Conservation (phyloP, 2,329 filamentous ascomycete genomes). For the Penicillium corylophilum region DNA sequence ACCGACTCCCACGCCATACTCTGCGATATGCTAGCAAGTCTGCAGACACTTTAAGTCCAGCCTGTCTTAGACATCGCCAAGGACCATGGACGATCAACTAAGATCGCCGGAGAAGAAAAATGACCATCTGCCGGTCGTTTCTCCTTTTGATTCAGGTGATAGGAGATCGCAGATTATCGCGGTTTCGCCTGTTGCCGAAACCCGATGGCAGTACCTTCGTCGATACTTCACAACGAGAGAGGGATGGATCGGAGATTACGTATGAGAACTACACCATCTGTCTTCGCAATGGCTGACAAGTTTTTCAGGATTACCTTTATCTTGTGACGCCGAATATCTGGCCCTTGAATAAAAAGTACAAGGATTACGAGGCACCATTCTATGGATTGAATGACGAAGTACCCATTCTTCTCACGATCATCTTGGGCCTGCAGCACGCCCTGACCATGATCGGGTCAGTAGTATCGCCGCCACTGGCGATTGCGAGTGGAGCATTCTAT, state of each 20-base stretch:
- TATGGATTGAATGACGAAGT: constrained; percentile 80
- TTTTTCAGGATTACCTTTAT: constrained; percentile 51
- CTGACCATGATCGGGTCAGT: constrained; percentile 73
- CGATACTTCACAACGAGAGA: constrained; percentile 32
- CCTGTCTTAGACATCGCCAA: not conserved
- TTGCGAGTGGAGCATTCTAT: constrained; percentile 63
- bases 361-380: constrained; percentile 65
- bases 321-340: constrained; percentile 56
- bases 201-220: constrained; percentile 22
- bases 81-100: constrained; percentile 8
- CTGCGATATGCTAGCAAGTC: not conserved
- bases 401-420: constrained; percentile 69
- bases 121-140: not conserved
- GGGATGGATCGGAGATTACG: constrained; percentile 52
- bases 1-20: not conserved
- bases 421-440: constrained; percentile 77
- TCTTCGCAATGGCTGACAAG: not conserved
- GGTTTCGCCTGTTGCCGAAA: constrained; percentile 13
- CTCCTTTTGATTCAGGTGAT: constrained; percentile 7
- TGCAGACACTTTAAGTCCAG: not conserved
- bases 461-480: constrained; percentile 75
- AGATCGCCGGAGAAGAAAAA: constrained; percentile 8
- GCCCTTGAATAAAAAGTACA: constrained; percentile 49
- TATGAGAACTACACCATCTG: not conserved
- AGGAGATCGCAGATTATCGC: constrained; percentile 6